Conservation (phyloP, 31 red algal species). For the Porphyra umbilicalis region DNA sequence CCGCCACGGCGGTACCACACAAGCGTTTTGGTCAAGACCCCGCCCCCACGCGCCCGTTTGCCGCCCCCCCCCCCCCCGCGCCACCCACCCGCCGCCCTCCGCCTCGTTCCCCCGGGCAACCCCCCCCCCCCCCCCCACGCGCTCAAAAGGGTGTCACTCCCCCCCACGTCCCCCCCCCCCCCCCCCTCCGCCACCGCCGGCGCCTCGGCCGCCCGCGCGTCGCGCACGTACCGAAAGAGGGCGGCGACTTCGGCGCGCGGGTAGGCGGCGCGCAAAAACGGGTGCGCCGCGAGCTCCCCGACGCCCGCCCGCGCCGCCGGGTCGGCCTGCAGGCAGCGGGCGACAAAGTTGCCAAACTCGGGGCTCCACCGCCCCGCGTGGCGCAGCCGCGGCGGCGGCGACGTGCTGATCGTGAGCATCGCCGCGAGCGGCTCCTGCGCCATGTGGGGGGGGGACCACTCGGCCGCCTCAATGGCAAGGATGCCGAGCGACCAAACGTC, state of each 20-base stretch:
- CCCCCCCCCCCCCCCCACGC: too few relatives aligned
- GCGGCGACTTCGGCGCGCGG: not conserved
- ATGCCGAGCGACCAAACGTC: conserved; percentile 90
- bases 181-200: not conserved
- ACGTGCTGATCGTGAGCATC: conserved; percentile 34
- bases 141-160: too few relatives aligned
- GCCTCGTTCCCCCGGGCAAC: too few relatives aligned
- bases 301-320: conserved; percentile 15
- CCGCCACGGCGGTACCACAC: too few relatives aligned
- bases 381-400: conserved; percentile 9
- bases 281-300: conserved; percentile 9
- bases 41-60: too few relatives aligned
- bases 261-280: conserved; percentile 3
- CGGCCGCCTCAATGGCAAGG: conserved; percentile 63
- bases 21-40: too few relatives aligned
- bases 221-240: not conserved
- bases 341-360: conserved; percentile 22
- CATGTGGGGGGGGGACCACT: conserved; percentile 43
- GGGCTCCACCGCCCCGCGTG: conserved; percentile 4
- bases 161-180: not conserved
- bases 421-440: conserved; percentile 21
- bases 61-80: too few relatives aligned
- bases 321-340: conserved; percentile 9
- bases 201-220: not conserved
- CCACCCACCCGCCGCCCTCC: too few relatives aligned